Evolutionary conservation across 169 alveolate species (phyloP), one percentile per base, ranked within the genome.

Genomic region (Theileria orientalis): DNA sequence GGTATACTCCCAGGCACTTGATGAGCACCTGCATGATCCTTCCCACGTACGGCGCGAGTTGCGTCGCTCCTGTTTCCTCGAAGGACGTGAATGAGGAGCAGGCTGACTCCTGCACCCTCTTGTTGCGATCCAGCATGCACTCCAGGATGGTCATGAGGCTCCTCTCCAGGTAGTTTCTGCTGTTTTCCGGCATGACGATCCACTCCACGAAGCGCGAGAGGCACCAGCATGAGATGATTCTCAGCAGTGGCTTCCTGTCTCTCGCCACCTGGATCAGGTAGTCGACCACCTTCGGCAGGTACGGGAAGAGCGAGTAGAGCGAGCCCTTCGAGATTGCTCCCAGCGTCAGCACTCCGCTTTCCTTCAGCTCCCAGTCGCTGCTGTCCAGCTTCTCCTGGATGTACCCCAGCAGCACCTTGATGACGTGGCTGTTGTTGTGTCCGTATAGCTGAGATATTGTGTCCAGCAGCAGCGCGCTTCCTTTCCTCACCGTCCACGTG

Each of bases 291-390:
- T 86, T 90, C 21, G 96, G 96, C 30, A 94, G 84, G 74, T 75
- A 90, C 9, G 95, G 96, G 21, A 86, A 77, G 41, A 94, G 82
- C 7, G 91, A 82, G 42, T 83, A 78, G 72, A 91, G 79, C 64
- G 96, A 92, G 16, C 97, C 97, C 51, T 90, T 89, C 25, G 97
- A 96, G 44, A 94, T 92, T 40, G 98, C 98, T n/a, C 97, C 96
- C 40, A 94, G 85, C 2, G 92, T 85, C 51, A 94, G 74, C n/a
- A 94, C 95, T 30, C 96, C 97, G 33, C 94, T 80, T 68, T 94
- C 98, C 66, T 84, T 85, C 19, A 73, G 86, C 52, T 93, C 96
- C 98, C 98, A 94, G 69, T 90, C 88, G 1, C 40, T 51, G 60
- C 72, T 85, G 63, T 83, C 92, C 83, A 89, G 91, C 56, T 91